Conservation (phyloP, 495 filamentous ascomycete species). For the Viridothelium virens region DNA sequence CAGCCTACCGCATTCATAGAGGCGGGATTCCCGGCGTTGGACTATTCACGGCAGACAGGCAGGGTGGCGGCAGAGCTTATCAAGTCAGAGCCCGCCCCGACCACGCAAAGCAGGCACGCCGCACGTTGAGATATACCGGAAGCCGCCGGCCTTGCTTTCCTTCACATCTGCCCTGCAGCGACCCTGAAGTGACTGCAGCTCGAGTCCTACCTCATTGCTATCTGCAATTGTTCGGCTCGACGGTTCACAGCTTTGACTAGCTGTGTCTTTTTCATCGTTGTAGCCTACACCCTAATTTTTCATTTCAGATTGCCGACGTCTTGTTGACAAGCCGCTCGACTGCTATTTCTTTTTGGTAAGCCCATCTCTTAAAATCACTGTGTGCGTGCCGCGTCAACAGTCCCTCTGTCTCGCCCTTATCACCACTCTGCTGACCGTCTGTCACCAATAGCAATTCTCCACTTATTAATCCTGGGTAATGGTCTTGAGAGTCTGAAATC, state of each 20-base stretch:
- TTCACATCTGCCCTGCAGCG: constrained; percentile 16
- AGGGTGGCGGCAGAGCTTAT: constrained; percentile 1
- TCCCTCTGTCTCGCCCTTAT: neutral
- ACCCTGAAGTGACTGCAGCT: neutral
- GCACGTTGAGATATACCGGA: constrained; percentile 22
- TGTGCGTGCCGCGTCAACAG: neutral
- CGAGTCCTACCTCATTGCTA: constrained; percentile 15
- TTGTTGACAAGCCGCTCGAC: constrained; percentile 15
- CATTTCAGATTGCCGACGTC: constrained; percentile 7
- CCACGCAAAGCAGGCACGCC: constrained; percentile 23
- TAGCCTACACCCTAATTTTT: constrained; percentile 21
- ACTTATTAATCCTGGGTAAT: constrained; percentile 25
- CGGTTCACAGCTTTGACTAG: constrained; percentile 35
- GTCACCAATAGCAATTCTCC: constrained; percentile 16
- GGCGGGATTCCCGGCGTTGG: neutral
- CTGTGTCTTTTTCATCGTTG: constrained; percentile 24
- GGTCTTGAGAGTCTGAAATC: constrained; percentile 20
- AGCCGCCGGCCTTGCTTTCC: constrained; percentile 2
- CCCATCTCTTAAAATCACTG: neutral
- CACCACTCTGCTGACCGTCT: constrained; percentile 1
- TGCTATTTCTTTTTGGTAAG: constrained; percentile 22
- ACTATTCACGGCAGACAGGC: neutral
- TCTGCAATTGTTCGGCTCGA: constrained; percentile 10
- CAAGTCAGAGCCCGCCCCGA: neutral
- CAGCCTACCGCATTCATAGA: constrained; percentile 17